Evolutionary conservation across 2,329 filamentous ascomycete species (phyloP).

Genomic region (Colletotrichum somersetense): DNA sequence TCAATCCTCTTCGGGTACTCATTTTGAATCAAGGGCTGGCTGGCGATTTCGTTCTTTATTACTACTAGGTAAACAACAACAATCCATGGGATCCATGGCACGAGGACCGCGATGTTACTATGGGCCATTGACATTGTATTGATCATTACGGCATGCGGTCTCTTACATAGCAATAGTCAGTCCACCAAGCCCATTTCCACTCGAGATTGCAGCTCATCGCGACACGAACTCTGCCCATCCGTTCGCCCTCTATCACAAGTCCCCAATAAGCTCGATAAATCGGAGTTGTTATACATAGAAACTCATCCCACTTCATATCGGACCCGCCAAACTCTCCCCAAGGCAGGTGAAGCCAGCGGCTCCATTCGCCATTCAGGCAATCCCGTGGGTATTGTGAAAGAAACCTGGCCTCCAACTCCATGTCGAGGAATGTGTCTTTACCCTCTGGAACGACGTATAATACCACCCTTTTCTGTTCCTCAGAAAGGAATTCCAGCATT

Average conservation of each 20-base stretch:
- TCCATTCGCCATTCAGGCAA: slow-evolving; percentile 7
- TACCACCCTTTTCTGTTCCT: neutral
- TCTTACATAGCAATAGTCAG: slow-evolving; percentile 23
- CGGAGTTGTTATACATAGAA: slow-evolving; percentile 17
- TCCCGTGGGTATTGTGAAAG: slow-evolving; percentile 29
- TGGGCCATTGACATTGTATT: neutral
- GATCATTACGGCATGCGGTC: neutral
- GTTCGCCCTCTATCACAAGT: slow-evolving; percentile 1
- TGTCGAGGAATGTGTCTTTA: slow-evolving; percentile 15
- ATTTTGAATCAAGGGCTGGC: neutral
- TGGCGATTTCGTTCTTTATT: neutral
- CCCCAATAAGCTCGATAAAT: slow-evolving; percentile 30
- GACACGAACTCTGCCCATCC: slow-evolving; percentile 5
- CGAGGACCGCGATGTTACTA: neutral
- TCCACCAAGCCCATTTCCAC: slow-evolving; percentile 20
- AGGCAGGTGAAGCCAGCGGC: slow-evolving; percentile 20
- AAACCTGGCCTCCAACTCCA: slow-evolving; percentile 39
- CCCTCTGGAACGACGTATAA: slow-evolving; percentile 5
- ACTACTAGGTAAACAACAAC: neutral
- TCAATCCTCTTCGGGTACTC: neutral
- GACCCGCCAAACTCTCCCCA: slow-evolving; percentile 5
- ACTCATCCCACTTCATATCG: slow-evolving; percentile 7
- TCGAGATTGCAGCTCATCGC: slow-evolving; percentile 5
- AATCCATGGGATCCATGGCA: neutral
- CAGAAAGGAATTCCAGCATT: slow-evolving; percentile 26